These are phyloP conservation scores for Schrenkiella parvula DNA, from an alignment of 345 rosid species.

Conservation along the genomic window DNA sequence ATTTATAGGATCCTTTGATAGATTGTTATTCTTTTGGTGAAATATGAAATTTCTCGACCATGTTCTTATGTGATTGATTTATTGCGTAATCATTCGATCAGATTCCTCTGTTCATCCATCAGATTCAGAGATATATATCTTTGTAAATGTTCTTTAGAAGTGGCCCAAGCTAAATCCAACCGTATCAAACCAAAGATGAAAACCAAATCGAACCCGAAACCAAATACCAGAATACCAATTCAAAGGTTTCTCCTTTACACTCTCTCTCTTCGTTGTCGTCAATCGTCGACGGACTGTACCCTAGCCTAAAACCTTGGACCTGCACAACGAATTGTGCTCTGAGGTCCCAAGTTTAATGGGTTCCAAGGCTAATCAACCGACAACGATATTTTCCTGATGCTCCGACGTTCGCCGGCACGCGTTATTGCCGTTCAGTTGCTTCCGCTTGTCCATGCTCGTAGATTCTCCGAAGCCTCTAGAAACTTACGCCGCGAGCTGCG, in stretches of 20 bases:
- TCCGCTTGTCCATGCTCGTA: conserved; percentile 20
- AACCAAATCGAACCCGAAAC: not conserved
- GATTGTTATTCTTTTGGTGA: conserved; percentile 26
- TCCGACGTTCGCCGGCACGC: conserved; percentile 31
- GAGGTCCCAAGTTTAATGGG: conserved; percentile 3
- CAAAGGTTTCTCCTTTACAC: conserved; percentile 9
- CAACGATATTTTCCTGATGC: conserved; percentile 33
- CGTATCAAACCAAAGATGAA: not conserved
- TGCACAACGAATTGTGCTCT: not conserved
- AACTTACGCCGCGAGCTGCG: conserved; percentile 50
- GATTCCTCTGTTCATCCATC: not conserved
- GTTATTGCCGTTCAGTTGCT: conserved; percentile 28
- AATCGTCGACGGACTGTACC: conserved; percentile 5
- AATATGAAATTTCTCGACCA: not conserved
- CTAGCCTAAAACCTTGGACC: not conserved
- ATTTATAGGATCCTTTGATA: conserved; percentile 23
- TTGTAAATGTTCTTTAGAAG: not conserved
- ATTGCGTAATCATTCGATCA: not conserved
- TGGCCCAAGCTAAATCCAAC: not conserved
- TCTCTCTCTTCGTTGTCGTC: conserved; percentile 7
- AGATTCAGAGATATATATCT: conserved; percentile 2
- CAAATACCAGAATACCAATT: not conserved
- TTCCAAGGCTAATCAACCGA: not conserved
- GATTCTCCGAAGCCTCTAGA: conserved; percentile 39
- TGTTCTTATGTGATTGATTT: not conserved